Evolutionary conservation across 805 yeast genomes (phyloP), one percentile per base, ranked within the genome.

Genomic region (Ogataea trehaloabstinens): DNA sequence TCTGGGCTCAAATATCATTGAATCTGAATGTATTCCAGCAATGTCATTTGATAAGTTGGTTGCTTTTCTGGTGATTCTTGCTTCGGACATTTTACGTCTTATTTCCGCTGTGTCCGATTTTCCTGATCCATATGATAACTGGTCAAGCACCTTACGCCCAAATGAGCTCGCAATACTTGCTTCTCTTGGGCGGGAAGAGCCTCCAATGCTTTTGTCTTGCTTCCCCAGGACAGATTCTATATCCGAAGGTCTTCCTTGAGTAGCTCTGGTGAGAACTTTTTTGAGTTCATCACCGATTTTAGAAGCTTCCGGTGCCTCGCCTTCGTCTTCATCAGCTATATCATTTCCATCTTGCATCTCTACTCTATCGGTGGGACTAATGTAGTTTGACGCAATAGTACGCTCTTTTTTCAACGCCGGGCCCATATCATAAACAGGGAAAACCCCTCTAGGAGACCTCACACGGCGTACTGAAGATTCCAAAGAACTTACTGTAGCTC

Each of bases 341-440:
- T 42, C 38, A 1, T 31, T 39, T 7, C 20, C 19, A 4, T 33
- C 31, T 19, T 30, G 35, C 6, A 33, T 34, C 15, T 25, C 38
- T 7, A 28, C 16, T 11, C 24, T 36, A n/a, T 32, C 34, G 19
- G 39, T 42, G 4, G 32, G 28, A n/a, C 30, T 40, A 24, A 30
- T 25, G 49, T 52, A 49, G 7, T 67, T 48, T 19, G 67, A 64
- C 4, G 87, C 87, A 38, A 84, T 78, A 0, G 81, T 67, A 31
- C 63, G 63, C 49, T 84, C 90, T 38, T 73, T 64, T 19, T 59
- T 61, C 29, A 75, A 56, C 3, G 91, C 84, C 8, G 67, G 69
- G 1, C 86, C 89, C 91, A 85, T 83, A 1, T 86, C 91, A 49
- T 69, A 68, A 2, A 85, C 90, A 0, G 95, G 93, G 61, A 84